phyloP scores from a whole-genome alignment of 2,329 filamentous ascomycete species.

The Cladosporium sp. region DNA sequence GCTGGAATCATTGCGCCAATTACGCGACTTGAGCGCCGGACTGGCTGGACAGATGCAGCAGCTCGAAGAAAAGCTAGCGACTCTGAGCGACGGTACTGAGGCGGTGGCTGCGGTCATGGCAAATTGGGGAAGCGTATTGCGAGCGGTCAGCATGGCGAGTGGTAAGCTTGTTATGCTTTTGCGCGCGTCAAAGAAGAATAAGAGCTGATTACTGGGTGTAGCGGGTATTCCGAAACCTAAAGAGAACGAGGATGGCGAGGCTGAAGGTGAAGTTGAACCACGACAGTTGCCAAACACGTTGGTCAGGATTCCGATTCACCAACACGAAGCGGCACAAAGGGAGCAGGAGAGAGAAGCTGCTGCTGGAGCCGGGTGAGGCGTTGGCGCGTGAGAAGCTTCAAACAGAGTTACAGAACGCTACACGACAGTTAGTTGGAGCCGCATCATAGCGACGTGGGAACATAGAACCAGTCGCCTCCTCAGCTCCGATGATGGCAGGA shows the following conservation, averaged over 20 bases:
- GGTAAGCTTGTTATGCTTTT: slow-evolving; percentile 48
- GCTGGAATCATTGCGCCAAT: slow-evolving; percentile 71
- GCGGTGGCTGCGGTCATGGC: slow-evolving; percentile 78
- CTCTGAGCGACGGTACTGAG: slow-evolving; percentile 77
- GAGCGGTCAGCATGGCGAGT: slow-evolving; percentile 82
- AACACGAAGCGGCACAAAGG: slow-evolving; percentile 38
- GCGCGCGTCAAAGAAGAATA: not conserved
- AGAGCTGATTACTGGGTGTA: slow-evolving; percentile 33
- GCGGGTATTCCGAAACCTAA: slow-evolving; percentile 66
- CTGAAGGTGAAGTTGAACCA: slow-evolving; percentile 33
- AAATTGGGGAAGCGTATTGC: slow-evolving; percentile 84
- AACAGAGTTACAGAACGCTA: not conserved
- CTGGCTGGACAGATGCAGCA: slow-evolving; percentile 79
- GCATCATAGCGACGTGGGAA: not conserved
- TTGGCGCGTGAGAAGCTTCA: no score
- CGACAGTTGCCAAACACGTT: slow-evolving; percentile 69
- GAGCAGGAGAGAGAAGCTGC: slow-evolving; percentile 20
- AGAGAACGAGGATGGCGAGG: slow-evolving; percentile 38
- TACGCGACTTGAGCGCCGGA: slow-evolving; percentile 73
- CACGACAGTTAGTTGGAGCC: not conserved
- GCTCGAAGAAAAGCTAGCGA: slow-evolving; percentile 71
- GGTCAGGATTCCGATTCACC: slow-evolving; percentile 79
- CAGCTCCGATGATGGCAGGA: no score
- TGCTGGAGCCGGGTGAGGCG: not conserved
- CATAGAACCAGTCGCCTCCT: not conserved